Evolutionary conservation across 2,329 filamentous ascomycete genomes (phyloP).

Genomic region (Diaporthe capsici): DNA sequence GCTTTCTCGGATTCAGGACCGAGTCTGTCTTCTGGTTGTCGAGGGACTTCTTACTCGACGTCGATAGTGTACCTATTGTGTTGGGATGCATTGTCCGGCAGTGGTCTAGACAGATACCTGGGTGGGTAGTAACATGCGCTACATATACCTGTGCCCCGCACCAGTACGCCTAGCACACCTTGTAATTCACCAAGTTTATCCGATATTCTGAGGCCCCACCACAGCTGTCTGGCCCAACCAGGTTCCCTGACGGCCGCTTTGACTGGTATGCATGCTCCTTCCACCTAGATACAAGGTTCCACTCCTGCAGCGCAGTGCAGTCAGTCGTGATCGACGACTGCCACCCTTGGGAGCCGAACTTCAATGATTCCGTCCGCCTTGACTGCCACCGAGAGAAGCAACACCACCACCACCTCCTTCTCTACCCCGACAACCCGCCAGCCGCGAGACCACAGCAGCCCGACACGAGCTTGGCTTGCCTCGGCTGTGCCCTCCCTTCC

Average conservation of each 20-base stretch:
- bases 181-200: slow-evolving; percentile 27
- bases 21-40: neutral
- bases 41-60: neutral
- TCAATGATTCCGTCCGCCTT: slow-evolving; percentile 1
- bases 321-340: slow-evolving; percentile 26
- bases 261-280: slow-evolving; percentile 24
- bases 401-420: neutral
- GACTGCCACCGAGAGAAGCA: neutral
- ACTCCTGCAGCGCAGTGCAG: slow-evolving; percentile 18
- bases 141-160: slow-evolving; percentile 7
- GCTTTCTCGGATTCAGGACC: neutral
- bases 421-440: neutral
- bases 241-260: slow-evolving; percentile 7
- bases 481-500: neutral
- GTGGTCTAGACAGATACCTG: neutral
- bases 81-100: neutral
- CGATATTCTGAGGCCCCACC: slow-evolving; percentile 23
- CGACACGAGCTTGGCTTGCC: slow-evolving; percentile 17
- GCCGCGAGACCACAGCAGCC: slow-evolving; percentile 11
- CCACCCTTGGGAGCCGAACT: slow-evolving; percentile 18
- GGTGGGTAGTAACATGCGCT: neutral
- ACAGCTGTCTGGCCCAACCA: slow-evolving; percentile 8
- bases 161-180: neutral
- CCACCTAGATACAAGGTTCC: slow-evolving; percentile 27
- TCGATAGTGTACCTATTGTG: neutral